Conservation (phyloP, 495 filamentous ascomycete species). For the Amphirosellinia nigrospora region DNA sequence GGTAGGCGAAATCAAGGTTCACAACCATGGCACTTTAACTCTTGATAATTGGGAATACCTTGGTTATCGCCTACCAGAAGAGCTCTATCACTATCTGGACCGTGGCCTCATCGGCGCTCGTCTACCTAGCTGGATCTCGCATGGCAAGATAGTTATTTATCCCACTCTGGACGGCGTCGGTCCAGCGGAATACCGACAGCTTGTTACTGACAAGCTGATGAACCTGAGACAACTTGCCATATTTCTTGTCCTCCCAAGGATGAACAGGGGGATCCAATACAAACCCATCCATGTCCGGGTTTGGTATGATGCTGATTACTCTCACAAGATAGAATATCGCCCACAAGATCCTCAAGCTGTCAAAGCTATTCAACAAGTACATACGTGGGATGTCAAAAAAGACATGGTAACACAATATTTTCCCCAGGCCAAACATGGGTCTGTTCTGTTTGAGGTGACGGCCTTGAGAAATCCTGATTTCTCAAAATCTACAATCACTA, state of each 20-base stretch:
- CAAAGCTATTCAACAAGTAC: conserved; percentile 64
- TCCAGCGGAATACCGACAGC: conserved; percentile 77
- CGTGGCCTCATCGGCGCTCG: conserved; percentile 80
- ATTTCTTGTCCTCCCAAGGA: conserved; percentile 72
- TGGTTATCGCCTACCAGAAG: conserved; percentile 85
- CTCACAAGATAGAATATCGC: conserved; percentile 69
- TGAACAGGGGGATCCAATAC: conserved; percentile 80
- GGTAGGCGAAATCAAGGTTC: conserved; percentile 73
- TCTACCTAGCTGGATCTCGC: conserved; percentile 79
- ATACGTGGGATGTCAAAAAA: conserved; percentile 75
- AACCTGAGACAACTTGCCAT: conserved; percentile 76
- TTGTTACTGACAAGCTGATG: conserved; percentile 74
- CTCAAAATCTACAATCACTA: conserved; percentile 65
- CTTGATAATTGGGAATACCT: conserved; percentile 87
- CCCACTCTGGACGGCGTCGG: conserved; percentile 83
- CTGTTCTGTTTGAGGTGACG: conserved; percentile 61
- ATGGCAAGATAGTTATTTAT: conserved; percentile 73
- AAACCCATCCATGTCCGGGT: conserved; percentile 76
- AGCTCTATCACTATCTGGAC: conserved; percentile 91
- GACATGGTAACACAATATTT: conserved; percentile 53
- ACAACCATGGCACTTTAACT: conserved; percentile 72
- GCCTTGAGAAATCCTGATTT: conserved; percentile 69
- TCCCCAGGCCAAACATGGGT: conserved; percentile 57
- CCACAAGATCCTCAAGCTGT: conserved; percentile 63
- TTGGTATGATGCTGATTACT: conserved; percentile 81